phyloP scores from a whole-genome alignment of 140 eudicot genomes.

The Cichorium intybus region DNA sequence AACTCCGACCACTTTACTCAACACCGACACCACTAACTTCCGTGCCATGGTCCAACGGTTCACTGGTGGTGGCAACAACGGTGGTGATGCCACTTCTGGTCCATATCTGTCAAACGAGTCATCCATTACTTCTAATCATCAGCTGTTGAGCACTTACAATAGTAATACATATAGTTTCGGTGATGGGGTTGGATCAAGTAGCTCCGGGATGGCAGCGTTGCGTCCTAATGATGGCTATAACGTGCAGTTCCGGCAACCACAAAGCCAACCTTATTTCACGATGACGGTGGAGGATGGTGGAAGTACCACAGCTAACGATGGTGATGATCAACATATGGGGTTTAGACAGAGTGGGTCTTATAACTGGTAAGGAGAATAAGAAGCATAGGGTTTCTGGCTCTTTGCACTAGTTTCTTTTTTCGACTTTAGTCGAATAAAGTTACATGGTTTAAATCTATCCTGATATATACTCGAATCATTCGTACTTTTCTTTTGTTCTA shows the following conservation, averaged over 20 bases:
- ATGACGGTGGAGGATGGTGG: conserved; percentile 28
- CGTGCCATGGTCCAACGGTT: conserved; percentile 62
- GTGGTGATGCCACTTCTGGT: background rate
- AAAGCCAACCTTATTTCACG: conserved; percentile 11
- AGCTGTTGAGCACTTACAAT: conserved; percentile 13
- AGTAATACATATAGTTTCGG: background rate
- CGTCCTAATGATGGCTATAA: conserved; percentile 8
- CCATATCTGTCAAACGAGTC: conserved; percentile 8
- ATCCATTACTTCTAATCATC: conserved; percentile 6
- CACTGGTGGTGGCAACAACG: conserved; percentile 35
- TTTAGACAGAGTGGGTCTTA: conserved; percentile 21
- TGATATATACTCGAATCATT: background rate
- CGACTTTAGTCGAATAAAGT: background rate
- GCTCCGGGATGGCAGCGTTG: background rate
- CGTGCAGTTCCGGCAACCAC: conserved; percentile 12
- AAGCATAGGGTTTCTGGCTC: background rate
- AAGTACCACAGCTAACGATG: conserved; percentile 10
- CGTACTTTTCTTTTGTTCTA: background rate
- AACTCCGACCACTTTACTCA: conserved; percentile 49
- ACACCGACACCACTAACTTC: conserved; percentile 49
- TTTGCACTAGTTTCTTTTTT: background rate
- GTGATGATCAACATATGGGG: conserved; percentile 5
- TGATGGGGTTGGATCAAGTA: conserved; percentile 6
- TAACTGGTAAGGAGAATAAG: conserved; percentile 19
- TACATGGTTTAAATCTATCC: background rate